phyloP scores from a whole-genome alignment of 306 rosid species.

The Vicia faba region DNA sequence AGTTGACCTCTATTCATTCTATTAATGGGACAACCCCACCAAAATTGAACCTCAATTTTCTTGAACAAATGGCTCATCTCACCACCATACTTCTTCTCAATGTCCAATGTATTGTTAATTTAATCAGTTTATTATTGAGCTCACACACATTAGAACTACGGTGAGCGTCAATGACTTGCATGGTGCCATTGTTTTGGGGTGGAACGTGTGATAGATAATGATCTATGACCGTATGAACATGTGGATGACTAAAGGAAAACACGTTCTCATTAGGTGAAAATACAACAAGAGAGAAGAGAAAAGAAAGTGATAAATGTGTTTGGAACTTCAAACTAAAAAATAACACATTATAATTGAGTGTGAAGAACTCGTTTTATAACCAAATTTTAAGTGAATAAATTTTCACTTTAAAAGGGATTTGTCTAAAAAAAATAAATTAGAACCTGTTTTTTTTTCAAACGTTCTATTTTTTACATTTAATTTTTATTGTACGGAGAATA shows the following conservation, averaged over 20 bases:
- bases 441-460: too few relatives aligned
- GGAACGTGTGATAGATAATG: conserved; percentile 11
- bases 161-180: conserved; percentile 30
- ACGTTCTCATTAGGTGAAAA: conserved; percentile 40
- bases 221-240: conserved; percentile 18
- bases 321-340: not conserved
- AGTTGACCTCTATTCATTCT: not conserved
- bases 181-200: too few relatives aligned
- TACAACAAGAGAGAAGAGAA: conserved; percentile 1
- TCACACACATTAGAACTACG: conserved; percentile 28
- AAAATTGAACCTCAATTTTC: not conserved
- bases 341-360: not conserved
- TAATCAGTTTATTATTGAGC: conserved; percentile 20
- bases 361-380: conserved; percentile 22
- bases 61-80: not conserved
- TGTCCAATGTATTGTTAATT: not conserved
- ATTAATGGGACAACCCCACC: conserved; percentile 23
- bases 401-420: too few relatives aligned
- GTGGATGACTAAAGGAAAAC: conserved; percentile 46
- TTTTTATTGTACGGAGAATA: too few relatives aligned
- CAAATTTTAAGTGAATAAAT: not conserved
- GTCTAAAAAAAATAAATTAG: too few relatives aligned
- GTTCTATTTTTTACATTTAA: too few relatives aligned
- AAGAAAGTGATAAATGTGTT: not conserved
- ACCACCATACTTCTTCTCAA: not conserved